Evolutionary conservation across 331 rosid genomes (phyloP), one percentile per base, ranked within the genome.

Genomic region (Malus hybrid): DNA sequence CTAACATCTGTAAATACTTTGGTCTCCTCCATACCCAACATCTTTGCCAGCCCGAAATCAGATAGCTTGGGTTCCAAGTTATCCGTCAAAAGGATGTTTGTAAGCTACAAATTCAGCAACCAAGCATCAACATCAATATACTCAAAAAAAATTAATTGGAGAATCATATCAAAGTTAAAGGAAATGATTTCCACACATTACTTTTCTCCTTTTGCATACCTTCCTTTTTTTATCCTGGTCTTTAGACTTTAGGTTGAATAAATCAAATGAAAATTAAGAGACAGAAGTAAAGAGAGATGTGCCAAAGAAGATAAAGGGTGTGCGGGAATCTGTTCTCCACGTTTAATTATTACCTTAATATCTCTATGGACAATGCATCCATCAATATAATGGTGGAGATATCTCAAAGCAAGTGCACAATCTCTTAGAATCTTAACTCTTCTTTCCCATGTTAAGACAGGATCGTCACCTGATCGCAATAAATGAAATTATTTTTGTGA

Each of bases 291-390:
- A 44, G 50, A 42, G 48, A 44, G 50, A 44, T 1, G 15, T 44
- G 50, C 50, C 50, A 44, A 44, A 44, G 50, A 44, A 3, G 50
- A 44, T 1, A 44, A 44, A 10, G 46, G 46, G 46, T 42, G 46
- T 42, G 13, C 46, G 1, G 46, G 46, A 42, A 42, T 42, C 46
- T 4, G 13, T 42, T 42, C 46, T 42, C 46, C 46, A 10, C 13
- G 4, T 32, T 19, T 32, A 1, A 65, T 69, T 65, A 1, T 65
- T 61, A 90, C 97, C 98, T 93, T 93, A 10, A 93, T 88, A 83
- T 93, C 98, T 87, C 98, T 86, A 71, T 91, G 98, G 50, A 91
- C 97, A 70, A 93, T 90, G 77, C 97, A 91, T 0, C 98, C 97
- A 65, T 91, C 96, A 5, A 84, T 80, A 33, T 82, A 87, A 69